Conservation (phyloP, 2,329 filamentous ascomycete genomes). For the Fusarium armeniacum region DNA sequence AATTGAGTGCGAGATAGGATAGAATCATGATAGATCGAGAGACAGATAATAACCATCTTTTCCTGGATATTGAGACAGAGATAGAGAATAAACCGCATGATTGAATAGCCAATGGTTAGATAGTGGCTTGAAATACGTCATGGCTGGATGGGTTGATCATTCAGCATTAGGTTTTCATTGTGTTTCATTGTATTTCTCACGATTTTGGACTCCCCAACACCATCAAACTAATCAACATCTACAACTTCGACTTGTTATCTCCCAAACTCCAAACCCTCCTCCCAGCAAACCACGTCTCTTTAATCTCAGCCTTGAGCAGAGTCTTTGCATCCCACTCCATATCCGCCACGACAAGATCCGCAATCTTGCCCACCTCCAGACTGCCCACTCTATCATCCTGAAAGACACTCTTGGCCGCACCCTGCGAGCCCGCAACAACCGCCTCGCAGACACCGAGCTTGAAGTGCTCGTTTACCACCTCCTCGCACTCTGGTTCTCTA, state of each 20-base stretch:
- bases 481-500: constrained; percentile 58
- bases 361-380: constrained; percentile 64
- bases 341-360: constrained; percentile 65
- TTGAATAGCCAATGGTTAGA: constrained; percentile 1
- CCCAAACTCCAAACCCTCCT: constrained; percentile 55
- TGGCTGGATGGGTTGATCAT: not conserved
- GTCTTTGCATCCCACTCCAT: constrained; percentile 64
- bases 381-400: constrained; percentile 64
- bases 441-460: constrained; percentile 65
- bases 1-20: constrained; percentile 40
- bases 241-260: not conserved
- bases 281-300: constrained; percentile 68
- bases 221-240: not conserved
- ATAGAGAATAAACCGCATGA: constrained; percentile 3
- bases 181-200: not conserved
- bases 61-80: not conserved
- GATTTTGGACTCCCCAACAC: constrained; percentile 32
- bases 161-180: not conserved
- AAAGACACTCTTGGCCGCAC: constrained; percentile 68
- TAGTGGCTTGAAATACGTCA: constrained; percentile 15
- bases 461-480: constrained; percentile 65
- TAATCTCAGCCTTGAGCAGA: constrained; percentile 61
- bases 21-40: constrained; percentile 20
- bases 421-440: constrained; percentile 64
- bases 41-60: constrained; percentile 24